Evolutionary conservation across 2,329 filamentous ascomycete genomes (phyloP), one percentile per base, ranked within the genome.

Genomic region (Botrytis hyacinthi): DNA sequence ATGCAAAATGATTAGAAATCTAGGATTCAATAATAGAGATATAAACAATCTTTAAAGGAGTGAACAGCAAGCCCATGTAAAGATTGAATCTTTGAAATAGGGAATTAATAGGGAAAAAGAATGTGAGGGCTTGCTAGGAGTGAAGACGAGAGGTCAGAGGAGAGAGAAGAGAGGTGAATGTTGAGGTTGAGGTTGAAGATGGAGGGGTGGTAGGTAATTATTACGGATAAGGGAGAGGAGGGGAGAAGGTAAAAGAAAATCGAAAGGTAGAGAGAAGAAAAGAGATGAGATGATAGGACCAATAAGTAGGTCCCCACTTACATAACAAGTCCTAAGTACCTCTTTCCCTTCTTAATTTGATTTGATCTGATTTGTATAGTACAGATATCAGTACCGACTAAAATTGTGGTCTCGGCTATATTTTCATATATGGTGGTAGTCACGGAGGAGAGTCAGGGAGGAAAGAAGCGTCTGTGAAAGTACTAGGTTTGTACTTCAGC

Each of bases 71-170:
- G 68, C 16, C 66, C 37, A 8, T 32, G 8, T 7, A 26, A 32
- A 42, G 48, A 69, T 44, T n/a, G 40, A 48, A 26, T 70, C 68
- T 70, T 32, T 32, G 6, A 20, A 14, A 46, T 62, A 62, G 68
- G 54, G 40, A 42, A 29, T 44, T n/a, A 46, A 70, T 70, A 70
- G 68, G 68, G 40, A 46, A 35, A 51, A 51, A 42, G 44, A 40
- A 66, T 71, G 44, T 35, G 70, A 72, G 70, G 70, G 42, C 35
- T 44, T 72, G 32, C 44, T 72, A 66, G 42, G 59, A 42, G 37
- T 65, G 54, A n/a, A 48, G 69, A 22, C 35, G 37, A 48, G 44
- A 32, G 6, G 42, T 10, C 16, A n/a, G 26, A 68, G 44, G 6
- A 26, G 26, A n/a, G 26, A 54, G 29, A 1, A 26, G 26, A 20